Conservation (phyloP, 805 yeast genomes). For the Suhomyces emberorum region DNA sequence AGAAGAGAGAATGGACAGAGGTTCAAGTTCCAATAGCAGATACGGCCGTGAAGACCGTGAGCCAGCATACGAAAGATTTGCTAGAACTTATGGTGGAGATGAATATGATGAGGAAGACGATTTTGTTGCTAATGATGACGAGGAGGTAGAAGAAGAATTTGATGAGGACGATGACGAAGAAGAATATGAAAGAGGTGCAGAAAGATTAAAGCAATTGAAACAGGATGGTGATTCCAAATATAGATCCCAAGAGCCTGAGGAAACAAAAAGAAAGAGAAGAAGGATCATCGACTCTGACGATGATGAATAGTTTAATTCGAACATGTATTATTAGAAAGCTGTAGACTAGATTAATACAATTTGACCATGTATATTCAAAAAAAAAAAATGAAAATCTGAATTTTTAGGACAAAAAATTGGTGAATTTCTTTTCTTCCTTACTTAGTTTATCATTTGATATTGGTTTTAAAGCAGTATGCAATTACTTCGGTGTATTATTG, state of each 20-base stretch:
- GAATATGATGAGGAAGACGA: constrained; percentile 40
- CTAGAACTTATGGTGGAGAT: constrained; percentile 34
- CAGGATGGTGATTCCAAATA: constrained; percentile 54
- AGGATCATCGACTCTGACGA: constrained; percentile 50
- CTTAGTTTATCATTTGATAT: too few species aligned
- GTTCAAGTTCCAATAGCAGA: constrained; percentile 30
- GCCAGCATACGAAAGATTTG: constrained; percentile 38
- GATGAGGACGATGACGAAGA: constrained; percentile 45
- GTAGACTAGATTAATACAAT: too few species aligned
- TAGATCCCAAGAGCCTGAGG: constrained; percentile 27
- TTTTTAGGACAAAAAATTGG: too few species aligned
- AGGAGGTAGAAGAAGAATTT: constrained; percentile 24
- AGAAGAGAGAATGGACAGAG: constrained; percentile 56
- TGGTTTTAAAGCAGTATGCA: too few species aligned
- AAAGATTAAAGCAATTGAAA: constrained; percentile 53
- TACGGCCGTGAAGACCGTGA: constrained; percentile 17
- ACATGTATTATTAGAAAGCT: neutral
- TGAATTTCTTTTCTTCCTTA: too few species aligned
- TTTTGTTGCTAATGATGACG: constrained; percentile 43
- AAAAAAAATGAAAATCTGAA: too few species aligned
- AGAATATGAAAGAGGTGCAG: constrained; percentile 53
- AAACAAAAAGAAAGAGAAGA: constrained; percentile 40
- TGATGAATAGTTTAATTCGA: constrained; percentile 35
- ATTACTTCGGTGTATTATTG: too few species aligned
- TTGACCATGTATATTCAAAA: too few species aligned